A percentile compares a stretch with the other conserved stretches of the same genome.
Conservation (phyloP, 2,329 filamentous ascomycete genomes). For the Xylaria sp. region DNA sequence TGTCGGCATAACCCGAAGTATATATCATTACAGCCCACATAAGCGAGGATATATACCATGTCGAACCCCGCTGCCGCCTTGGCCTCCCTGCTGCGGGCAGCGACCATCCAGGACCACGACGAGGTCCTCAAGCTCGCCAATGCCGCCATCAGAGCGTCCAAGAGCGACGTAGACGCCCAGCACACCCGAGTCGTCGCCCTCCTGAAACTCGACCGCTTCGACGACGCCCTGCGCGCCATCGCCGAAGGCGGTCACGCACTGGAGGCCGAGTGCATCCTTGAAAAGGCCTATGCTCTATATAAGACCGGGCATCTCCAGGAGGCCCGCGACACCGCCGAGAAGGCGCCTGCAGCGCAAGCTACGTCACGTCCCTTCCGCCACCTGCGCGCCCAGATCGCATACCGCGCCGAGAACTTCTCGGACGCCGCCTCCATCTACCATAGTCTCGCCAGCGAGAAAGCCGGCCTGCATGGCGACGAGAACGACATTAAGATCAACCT, state of each 20-base stretch:
- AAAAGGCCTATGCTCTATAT: conserved; percentile 86
- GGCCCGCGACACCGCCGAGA: conserved; percentile 62
- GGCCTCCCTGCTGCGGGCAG: conserved; percentile 64
- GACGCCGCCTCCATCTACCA: conserved; percentile 73
- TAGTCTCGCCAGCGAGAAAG: conserved; percentile 60
- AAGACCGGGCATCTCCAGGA: conserved; percentile 77
- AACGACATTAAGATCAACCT: conserved; percentile 82
- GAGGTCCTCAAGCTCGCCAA: conserved; percentile 75
- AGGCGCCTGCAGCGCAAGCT: conserved; percentile 46
- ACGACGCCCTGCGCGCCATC: conserved; percentile 77
- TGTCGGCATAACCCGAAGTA: conserved; percentile 21
- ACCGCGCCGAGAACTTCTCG: conserved; percentile 78
- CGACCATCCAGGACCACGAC: conserved; percentile 75
- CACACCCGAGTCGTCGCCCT: conserved; percentile 79
- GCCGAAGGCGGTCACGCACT: conserved; percentile 71
- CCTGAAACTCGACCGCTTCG: conserved; percentile 83
- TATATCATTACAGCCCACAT: not conserved
- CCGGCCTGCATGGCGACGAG: conserved; percentile 67
- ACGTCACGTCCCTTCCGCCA: conserved; percentile 58
- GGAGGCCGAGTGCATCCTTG: conserved; percentile 70
- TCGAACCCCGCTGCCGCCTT: conserved; percentile 61
- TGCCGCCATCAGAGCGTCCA: conserved; percentile 70
- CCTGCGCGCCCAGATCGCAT: conserved; percentile 74
- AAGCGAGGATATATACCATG: conserved; percentile 41
- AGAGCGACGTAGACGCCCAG: conserved; percentile 66